Conservation (phyloP, 495 filamentous ascomycete genomes). For the Arthonia radiata region DNA sequence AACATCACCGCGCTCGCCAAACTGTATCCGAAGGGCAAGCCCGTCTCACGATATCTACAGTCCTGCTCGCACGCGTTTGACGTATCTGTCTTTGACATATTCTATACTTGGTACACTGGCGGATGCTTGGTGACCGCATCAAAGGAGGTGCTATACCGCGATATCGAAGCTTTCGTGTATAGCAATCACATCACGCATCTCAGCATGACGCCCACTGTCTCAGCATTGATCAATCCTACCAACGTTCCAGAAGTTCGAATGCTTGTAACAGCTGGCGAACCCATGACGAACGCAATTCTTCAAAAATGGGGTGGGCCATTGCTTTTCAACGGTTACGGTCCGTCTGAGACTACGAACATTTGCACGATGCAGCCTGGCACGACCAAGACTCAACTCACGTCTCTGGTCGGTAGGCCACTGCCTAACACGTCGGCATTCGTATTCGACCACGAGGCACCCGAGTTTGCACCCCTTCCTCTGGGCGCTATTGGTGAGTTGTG, state of each 20-base stretch:
- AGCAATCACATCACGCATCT: slow-evolving; percentile 41
- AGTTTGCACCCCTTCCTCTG: slow-evolving; percentile 24
- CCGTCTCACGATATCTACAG: slow-evolving; percentile 33
- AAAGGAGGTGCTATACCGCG: slow-evolving; percentile 37
- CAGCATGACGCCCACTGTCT: slow-evolving; percentile 54
- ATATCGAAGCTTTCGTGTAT: slow-evolving; percentile 34
- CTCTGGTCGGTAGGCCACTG: slow-evolving; percentile 39
- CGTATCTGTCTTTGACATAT: slow-evolving; percentile 60
- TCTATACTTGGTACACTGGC: slow-evolving; percentile 50
- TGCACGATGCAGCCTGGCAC: slow-evolving; percentile 34
- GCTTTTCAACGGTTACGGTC: slow-evolving; percentile 30
- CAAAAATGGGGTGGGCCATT: slow-evolving; percentile 33
- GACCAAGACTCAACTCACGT: slow-evolving; percentile 17
- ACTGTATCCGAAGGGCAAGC: slow-evolving; percentile 29
- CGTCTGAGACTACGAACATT: slow-evolving; percentile 50
- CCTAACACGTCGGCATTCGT: slow-evolving; percentile 50
- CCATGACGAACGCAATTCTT: slow-evolving; percentile 38
- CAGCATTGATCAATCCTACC: slow-evolving; percentile 33
- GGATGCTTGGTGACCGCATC: slow-evolving; percentile 44
- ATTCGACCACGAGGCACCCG: slow-evolving; percentile 16
- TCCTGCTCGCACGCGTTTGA: slow-evolving; percentile 52
- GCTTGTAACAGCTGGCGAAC: slow-evolving; percentile 46
- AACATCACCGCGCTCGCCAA: slow-evolving; percentile 34
- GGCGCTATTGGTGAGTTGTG: slow-evolving; percentile 60
- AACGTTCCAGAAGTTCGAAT: slow-evolving; percentile 40